phyloP scores from a whole-genome alignment of 2,329 filamentous ascomycete species.

The Talaromyces rugulosus region DNA sequence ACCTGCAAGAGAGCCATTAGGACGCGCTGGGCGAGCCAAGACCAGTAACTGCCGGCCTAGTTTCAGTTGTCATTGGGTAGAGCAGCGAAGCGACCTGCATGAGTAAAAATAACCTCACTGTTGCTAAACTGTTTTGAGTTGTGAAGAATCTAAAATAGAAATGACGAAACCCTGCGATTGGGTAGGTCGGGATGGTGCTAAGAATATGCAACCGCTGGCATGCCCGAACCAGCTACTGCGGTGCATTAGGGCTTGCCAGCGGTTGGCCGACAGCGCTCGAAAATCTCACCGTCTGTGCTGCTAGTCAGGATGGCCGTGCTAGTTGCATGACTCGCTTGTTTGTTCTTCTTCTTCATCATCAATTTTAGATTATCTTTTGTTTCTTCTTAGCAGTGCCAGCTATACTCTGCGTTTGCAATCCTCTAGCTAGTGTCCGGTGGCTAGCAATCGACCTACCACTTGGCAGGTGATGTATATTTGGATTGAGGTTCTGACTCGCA shows the following conservation, averaged over 20 bases:
- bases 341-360: not conserved
- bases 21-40: not conserved
- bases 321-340: not conserved
- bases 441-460: not conserved
- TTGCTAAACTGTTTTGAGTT: not conserved
- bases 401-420: not conserved
- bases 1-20: not conserved
- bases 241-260: not conserved
- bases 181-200: not conserved
- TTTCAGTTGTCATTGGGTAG: not conserved
- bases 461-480: not conserved
- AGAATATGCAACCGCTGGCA: not conserved
- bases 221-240: not conserved
- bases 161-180: not conserved
- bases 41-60: not conserved
- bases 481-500: not conserved
- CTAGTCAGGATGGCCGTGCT: not conserved
- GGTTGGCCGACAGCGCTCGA: not conserved
- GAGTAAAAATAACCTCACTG: not conserved
- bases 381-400: not conserved
- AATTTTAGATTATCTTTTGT: not conserved
- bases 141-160: slow-evolving; percentile 2
- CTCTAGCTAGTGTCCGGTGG: not conserved
- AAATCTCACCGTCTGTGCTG: not conserved
- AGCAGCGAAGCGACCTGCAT: not conserved